Base-by-base conservation (phyloP, 495 filamentous ascomycete species). In the Trichocladium uniseriatum region DNA sequence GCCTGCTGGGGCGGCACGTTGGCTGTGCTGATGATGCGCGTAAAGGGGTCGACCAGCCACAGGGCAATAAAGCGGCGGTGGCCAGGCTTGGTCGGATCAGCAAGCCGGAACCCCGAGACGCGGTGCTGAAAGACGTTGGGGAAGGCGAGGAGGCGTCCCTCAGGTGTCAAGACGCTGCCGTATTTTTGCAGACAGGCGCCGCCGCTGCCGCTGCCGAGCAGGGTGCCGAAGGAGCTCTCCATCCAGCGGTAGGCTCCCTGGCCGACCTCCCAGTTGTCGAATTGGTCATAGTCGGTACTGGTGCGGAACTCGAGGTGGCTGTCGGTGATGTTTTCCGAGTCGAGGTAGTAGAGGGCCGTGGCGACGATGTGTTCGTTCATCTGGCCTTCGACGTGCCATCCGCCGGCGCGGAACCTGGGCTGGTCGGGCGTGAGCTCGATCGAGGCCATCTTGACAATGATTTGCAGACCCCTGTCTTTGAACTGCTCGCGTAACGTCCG, bases 391-490 rank as follows among this genome's bases (percentile, higher is more conserved):
- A 54, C 63, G 53, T 78, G 77, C 66, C 66, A 70, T 3, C 43
- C 38, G 9, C 64, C 66, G 1, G 38, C 37, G 0, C 54, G 16
- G 28, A 59, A 59, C 31, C 51, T 50, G 1, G 77, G 75, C 32
- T 78, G 79, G 37, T 77, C 76, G 0, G 81, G 80, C 0, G 73
- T 79, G 1, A 86, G 60, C 40, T 81, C 67, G 45, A 85, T 82
- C 38, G 75, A 76, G 2, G 75, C 74, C 40, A 85, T 62, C 55
- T 84, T 83, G 32, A 84, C 74, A 24, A 86, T 82, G 15, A 84
- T 65, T 50, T 84, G 82, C 3, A 84, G 55, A 0, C 72, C 73
- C 0, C 45, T 48, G 7, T 64, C 47, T 16, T 63, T 60, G 54
- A 76, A 79, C 34, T 65, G 47, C 22, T 62, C 18, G n/a, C 51